Conservation (phyloP, 2,329 filamentous ascomycete genomes). For the Boeremia exigua region DNA sequence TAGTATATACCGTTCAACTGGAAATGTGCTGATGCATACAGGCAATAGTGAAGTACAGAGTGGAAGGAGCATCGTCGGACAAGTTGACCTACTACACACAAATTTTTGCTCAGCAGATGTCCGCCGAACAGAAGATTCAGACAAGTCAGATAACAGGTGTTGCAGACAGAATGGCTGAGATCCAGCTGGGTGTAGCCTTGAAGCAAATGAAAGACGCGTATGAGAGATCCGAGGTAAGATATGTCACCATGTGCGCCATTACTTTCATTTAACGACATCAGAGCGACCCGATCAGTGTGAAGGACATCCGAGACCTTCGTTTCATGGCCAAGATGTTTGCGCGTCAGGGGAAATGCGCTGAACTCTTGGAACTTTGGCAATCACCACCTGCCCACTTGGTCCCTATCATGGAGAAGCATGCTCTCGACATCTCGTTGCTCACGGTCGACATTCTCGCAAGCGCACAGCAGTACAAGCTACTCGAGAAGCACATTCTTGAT, state of each 20-base stretch:
- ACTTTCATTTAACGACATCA: slow-evolving; percentile 22
- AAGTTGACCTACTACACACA: slow-evolving; percentile 35
- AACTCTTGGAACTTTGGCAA: slow-evolving; percentile 37
- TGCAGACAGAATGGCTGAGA: slow-evolving; percentile 20
- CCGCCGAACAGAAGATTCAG: slow-evolving; percentile 31
- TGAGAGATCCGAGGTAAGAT: slow-evolving; percentile 30
- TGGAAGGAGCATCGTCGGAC: slow-evolving; percentile 30
- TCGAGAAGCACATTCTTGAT: slow-evolving; percentile 25
- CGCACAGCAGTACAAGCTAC: slow-evolving; percentile 22
- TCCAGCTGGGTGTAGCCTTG: slow-evolving; percentile 31
- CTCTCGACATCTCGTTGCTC: slow-evolving; percentile 31
- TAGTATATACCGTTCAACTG: not conserved
- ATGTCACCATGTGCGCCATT: not conserved
- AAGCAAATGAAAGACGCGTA: slow-evolving; percentile 38
- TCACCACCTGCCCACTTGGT: slow-evolving; percentile 23
- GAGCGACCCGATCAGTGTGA: slow-evolving; percentile 36
- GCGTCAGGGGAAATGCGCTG: slow-evolving; percentile 29
- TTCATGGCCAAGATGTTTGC: slow-evolving; percentile 43
- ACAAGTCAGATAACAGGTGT: slow-evolving; percentile 6
- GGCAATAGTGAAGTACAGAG: slow-evolving; percentile 39
- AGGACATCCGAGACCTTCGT: slow-evolving; percentile 41
- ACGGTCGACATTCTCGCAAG: slow-evolving; percentile 19
- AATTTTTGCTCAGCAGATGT: slow-evolving; percentile 38
- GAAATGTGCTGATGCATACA: slow-evolving; percentile 13
- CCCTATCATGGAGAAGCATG: slow-evolving; percentile 29